These are phyloP conservation scores for Suillus subalutaceus DNA, from an alignment of 768 basidiomycete genomes.

Conservation along the genomic window DNA sequence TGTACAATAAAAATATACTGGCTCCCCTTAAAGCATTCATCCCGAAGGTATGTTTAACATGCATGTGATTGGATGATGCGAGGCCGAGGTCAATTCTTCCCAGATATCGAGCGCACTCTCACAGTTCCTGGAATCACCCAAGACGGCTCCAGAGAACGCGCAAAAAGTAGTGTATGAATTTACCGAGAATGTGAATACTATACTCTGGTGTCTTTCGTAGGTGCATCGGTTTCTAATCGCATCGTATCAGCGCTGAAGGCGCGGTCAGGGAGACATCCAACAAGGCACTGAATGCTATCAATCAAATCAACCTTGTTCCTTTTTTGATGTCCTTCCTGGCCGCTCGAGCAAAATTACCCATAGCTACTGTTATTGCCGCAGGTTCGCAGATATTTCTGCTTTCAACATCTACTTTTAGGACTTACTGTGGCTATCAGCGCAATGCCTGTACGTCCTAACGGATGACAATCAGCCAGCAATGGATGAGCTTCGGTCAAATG, in stretches of 20 bases:
- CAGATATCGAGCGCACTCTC: slow-evolving; percentile 78
- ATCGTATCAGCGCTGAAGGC: slow-evolving; percentile 21
- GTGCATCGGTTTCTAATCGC: slow-evolving; percentile 36
- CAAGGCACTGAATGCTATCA: slow-evolving; percentile 87
- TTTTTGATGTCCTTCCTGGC: slow-evolving; percentile 91
- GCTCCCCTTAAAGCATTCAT: slow-evolving; percentile 75
- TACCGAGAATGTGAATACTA: slow-evolving; percentile 90
- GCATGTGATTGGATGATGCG: not conserved
- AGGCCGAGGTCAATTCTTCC: not conserved
- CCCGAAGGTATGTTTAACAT: slow-evolving; percentile 59
- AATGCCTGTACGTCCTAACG: slow-evolving; percentile 90
- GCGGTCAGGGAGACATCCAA: slow-evolving; percentile 82
- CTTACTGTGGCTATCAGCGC: slow-evolving; percentile 51
- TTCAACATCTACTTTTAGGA: not conserved
- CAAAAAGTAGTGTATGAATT: slow-evolving; percentile 83
- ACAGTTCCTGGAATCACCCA: slow-evolving; percentile 63
- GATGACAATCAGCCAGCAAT: slow-evolving; percentile 86
- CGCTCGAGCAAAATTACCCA: slow-evolving; percentile 66
- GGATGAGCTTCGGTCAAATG: slow-evolving; percentile 62
- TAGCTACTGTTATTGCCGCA: slow-evolving; percentile 76
- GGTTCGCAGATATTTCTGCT: slow-evolving; percentile 46
- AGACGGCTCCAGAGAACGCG: slow-evolving; percentile 66
- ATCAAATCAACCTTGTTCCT: slow-evolving; percentile 73
- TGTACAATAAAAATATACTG: slow-evolving; percentile 95
- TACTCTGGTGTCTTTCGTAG: slow-evolving; percentile 94